Evolutionary conservation across 164 flowering plant genomes (phyloP).

Genomic region (Annona cherimola): DNA sequence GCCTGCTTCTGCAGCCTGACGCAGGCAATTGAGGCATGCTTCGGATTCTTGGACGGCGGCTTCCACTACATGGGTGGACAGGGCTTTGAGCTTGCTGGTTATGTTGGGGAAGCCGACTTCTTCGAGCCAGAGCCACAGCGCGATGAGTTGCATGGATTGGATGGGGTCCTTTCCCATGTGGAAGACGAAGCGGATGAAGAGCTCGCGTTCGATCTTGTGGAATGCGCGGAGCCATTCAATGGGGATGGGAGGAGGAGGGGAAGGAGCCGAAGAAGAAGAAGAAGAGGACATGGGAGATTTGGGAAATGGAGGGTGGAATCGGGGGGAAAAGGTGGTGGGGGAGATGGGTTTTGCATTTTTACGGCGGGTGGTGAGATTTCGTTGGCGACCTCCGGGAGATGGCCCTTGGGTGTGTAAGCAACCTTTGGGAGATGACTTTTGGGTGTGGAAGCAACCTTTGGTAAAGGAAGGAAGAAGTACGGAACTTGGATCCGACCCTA

Average conservation of each 20-base stretch:
- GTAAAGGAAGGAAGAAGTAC: not conserved
- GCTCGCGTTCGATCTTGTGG: not conserved
- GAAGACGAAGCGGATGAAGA: slow-evolving; percentile 2
- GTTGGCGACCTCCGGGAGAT: not conserved
- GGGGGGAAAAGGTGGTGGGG: not conserved
- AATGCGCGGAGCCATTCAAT: not conserved
- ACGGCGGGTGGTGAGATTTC: not conserved
- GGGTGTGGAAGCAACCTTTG: not conserved
- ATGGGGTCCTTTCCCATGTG: not conserved
- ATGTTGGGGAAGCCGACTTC: not conserved
- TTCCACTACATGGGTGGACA: not conserved
- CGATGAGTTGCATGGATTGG: not conserved
- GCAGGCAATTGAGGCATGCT: not conserved
- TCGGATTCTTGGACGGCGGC: not conserved
- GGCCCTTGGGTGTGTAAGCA: not conserved
- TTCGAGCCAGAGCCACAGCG: slow-evolving; percentile 6
- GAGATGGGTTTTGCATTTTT: not conserved
- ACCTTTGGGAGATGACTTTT: slow-evolving; percentile 1
- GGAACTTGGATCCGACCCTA: no score
- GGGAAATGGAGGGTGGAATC: no score
- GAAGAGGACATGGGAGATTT: not conserved
- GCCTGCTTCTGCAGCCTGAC: not conserved
- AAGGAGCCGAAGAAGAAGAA: not conserved
- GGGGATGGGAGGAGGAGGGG: not conserved
- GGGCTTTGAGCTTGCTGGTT: not conserved